Percentiles rank a stretch among this genome's conserved stretches.
phyloP scores from a whole-genome alignment of 2,329 filamentous ascomycete species.

The Aspergillus versicolor region DNA sequence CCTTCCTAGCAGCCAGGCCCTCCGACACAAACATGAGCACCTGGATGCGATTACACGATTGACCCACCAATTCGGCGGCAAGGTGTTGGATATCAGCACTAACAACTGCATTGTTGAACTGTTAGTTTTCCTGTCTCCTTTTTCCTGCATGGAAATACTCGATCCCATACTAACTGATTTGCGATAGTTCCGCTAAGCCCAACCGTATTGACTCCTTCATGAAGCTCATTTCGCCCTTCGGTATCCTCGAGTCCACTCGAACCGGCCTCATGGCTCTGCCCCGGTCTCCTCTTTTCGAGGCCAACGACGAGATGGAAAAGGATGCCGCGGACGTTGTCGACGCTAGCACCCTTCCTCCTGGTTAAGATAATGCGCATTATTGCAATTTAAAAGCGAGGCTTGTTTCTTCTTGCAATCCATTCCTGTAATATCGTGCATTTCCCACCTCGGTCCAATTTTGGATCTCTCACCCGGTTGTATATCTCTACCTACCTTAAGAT shows the following conservation, averaged over 20 bases:
- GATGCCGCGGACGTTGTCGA: conserved; percentile 95
- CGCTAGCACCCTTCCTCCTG: conserved; percentile 87
- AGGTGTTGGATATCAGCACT: conserved; percentile 95
- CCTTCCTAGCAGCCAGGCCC: conserved; percentile 79
- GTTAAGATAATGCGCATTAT: conserved; percentile 53
- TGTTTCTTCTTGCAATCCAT: conserved; percentile 2
- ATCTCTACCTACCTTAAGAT: background rate
- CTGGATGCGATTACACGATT: conserved; percentile 94
- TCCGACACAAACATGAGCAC: conserved; percentile 97
- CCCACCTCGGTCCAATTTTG: background rate
- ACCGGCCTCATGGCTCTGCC: conserved; percentile 97
- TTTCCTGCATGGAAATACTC: background rate
- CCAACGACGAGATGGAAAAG: conserved; percentile 72
- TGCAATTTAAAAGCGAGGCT: conserved; percentile 23
- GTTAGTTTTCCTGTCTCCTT: conserved; percentile 55
- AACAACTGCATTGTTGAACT: conserved; percentile 98
- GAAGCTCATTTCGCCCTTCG: conserved; percentile 91
- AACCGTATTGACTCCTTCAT: conserved; percentile 94
- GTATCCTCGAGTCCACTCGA: conserved; percentile 91
- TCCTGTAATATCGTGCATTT: conserved; percentile 2
- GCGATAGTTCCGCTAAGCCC: conserved; percentile 78
- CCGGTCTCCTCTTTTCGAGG: conserved; percentile 79
- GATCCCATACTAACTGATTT: background rate
- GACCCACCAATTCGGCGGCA: conserved; percentile 95
- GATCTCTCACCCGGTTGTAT: background rate